Evolutionary conservation across 805 yeast species (phyloP).

Genomic region (Nakazawaea siamensis): DNA sequence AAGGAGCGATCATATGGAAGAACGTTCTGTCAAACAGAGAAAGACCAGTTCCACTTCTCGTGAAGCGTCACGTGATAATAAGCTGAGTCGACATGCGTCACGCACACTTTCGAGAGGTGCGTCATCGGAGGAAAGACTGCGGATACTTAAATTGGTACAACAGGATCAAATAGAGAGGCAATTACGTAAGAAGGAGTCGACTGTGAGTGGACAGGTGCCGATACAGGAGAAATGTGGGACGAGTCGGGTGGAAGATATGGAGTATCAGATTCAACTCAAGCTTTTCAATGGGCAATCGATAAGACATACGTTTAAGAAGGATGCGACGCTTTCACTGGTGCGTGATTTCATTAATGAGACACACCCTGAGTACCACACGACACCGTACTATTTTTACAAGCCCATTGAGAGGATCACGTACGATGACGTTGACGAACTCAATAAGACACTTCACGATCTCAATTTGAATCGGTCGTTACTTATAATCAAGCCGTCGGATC

Average conservation of each 20-base stretch:
- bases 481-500: conserved; percentile 52
- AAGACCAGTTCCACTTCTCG: too few species aligned
- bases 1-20: too few species aligned
- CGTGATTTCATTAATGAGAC: conserved; percentile 50
- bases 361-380: conserved; percentile 36
- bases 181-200: background rate
- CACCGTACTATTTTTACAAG: conserved; percentile 42
- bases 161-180: conserved; percentile 43
- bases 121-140: conserved; percentile 47
- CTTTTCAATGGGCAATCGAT: conserved; percentile 59
- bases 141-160: conserved; percentile 43
- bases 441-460: conserved; percentile 37
- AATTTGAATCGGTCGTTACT: conserved; percentile 63
- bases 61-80: too few species aligned
- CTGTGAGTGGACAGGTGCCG: background rate
- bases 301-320: conserved; percentile 38
- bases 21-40: too few species aligned
- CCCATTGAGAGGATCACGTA: conserved; percentile 58
- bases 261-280: conserved; percentile 42
- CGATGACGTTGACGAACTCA: conserved; percentile 51
- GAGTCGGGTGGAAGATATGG: conserved; percentile 25
- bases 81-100: too few species aligned
- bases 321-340: conserved; percentile 44
- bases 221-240: conserved; percentile 10
- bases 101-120: too few species aligned